A percentile compares a stretch with the other conserved stretches of the same genome.
phyloP scores from a whole-genome alignment of 192 early-diverging fungal species.

The Coemansia sp. region DNA sequence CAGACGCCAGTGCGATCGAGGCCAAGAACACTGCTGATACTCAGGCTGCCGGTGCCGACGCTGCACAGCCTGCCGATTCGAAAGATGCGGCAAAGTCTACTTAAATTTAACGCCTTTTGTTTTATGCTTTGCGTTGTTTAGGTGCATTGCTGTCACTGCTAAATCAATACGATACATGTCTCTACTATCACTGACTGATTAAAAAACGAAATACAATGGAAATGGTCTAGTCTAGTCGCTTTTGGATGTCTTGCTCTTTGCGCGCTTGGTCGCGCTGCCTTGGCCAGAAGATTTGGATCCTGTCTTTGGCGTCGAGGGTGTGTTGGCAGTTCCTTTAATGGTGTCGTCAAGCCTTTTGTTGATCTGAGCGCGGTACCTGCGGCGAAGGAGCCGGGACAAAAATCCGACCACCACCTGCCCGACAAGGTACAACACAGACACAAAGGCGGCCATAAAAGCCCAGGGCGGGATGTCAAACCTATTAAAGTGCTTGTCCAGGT shows the following conservation, averaged over 20 bases:
- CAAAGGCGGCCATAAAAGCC: constrained; percentile 49
- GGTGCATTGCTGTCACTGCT: neutral
- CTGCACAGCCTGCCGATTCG: constrained; percentile 1
- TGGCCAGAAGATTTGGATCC: constrained; percentile 18
- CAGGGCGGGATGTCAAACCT: constrained; percentile 49
- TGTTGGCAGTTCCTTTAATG: neutral
- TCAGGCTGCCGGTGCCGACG: neutral
- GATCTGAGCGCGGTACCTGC: constrained; percentile 30
- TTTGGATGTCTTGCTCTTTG: constrained; percentile 32
- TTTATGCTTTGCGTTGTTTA: constrained; percentile 5
- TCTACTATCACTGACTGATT: neutral
- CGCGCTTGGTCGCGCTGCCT: constrained; percentile 38
- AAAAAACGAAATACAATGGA: neutral
- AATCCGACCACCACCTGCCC: constrained; percentile 36
- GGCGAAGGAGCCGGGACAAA: constrained; percentile 23
- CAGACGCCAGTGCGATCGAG: constrained; percentile 36
- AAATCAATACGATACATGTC: neutral
- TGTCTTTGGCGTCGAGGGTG: constrained; percentile 12
- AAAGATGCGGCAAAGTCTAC: constrained; percentile 7
- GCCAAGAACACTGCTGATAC: constrained; percentile 27
- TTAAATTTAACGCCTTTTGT: neutral
- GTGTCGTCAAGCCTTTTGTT: constrained; percentile 16
- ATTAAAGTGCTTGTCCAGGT: constrained; percentile 34
- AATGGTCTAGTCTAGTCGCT: constrained; percentile 23
- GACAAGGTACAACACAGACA: constrained; percentile 42